Base-by-base conservation (phyloP, 352 stramenopile species). In the Pythium periplocum region DNA sequence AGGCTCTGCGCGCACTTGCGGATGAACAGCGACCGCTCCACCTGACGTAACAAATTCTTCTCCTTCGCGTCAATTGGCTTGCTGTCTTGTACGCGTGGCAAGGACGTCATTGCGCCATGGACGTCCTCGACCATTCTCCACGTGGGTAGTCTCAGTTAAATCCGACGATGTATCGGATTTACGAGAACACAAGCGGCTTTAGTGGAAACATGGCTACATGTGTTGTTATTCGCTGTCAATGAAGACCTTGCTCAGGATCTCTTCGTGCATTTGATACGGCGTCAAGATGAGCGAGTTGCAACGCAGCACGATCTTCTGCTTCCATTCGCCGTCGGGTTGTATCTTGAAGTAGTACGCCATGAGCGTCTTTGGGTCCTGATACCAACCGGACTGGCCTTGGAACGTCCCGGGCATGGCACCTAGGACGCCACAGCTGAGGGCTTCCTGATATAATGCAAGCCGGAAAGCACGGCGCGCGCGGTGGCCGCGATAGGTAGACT, bases 301-400 rank as follows among this genome's bases (percentile, higher is more conserved):
- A 31, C 68, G 73, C 52, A 87, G 44, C 53, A 75, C 66, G 59
- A 66, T 55, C 59, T 84, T 83, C 51, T 86, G 78, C 30, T 70
- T 64, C 78, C 81, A 92, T 47, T 87, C 77, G 55, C 75, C 73
- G 43, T 69, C 63, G 2, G 73, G 37, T 5, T 68, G 53, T 38
- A 92, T 71, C 10, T 65, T 61, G 45, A 92, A 92, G 65, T 87
- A 90, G 63, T 92, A 88, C 45, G 81, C 81, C 45, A 83, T 72
- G 48, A 83, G 63, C 12, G 70, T 81, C 68, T 85, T 85, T 6
- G 75, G 75, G 64, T 92, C 77, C 61, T 90, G 66, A 57, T 92
- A 92, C 77, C 81, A 90, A 9, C 81, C 78, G 1, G 73, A 81
- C 4, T 59, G 66, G 36, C 78, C 81, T 55, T 92, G 78, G 2